Base-by-base conservation (phyloP, 208 protist genomes). In the Trypanosoma scelopori region DNA sequence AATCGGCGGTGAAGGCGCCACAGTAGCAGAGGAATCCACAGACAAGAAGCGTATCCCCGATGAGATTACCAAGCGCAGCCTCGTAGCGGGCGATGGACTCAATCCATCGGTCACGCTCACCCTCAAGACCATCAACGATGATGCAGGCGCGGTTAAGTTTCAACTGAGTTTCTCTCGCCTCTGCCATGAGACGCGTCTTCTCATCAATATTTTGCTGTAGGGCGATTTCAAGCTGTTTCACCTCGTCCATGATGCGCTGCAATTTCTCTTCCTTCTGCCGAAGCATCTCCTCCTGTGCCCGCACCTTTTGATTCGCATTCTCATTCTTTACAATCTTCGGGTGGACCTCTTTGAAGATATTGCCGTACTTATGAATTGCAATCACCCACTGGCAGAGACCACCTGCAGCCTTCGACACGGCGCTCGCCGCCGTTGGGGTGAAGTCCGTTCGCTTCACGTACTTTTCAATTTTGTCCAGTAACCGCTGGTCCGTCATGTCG, bases 361-460 rank as follows among this genome's bases (percentile, higher is more conserved):
- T 88, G 41, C 92, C 97, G 75, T 98, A 99, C 66, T 97, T 93
- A 72, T 99, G 89, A 78, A 99, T 99, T 25, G 98, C 98, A 61
- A 97, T 90, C 20, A 99, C 97, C 98, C 98, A 99, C 85, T 98
- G 84, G 78, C 97, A 99, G 9, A 99, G 76, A 35, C 94, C 95
- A 71, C 87, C 89, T 16, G 93, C 96, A 15, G 98, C 98, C 55
- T 87, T 90, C 3, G 98, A 99, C 59, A 98, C 97, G n/a, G 87
- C 84, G 47, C 78, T 84, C 50, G 94, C 91, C 22, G 85, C 81
- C 1, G 86, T 82, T 5, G 91, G 94, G 12, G 92, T 94, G 72
- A 99, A 99, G 51, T 98, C 93, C 41, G 77, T 75, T 32, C 95
- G 76, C 55, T 89, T 89, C n/a, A 95, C 96, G 73, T 90, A 98